A percentile compares a stretch with the other conserved stretches of the same genome.
These are phyloP conservation scores for Conticribra guillardii DNA, from an alignment of 108 stramenopile genomes.

Conservation along the genomic window DNA sequence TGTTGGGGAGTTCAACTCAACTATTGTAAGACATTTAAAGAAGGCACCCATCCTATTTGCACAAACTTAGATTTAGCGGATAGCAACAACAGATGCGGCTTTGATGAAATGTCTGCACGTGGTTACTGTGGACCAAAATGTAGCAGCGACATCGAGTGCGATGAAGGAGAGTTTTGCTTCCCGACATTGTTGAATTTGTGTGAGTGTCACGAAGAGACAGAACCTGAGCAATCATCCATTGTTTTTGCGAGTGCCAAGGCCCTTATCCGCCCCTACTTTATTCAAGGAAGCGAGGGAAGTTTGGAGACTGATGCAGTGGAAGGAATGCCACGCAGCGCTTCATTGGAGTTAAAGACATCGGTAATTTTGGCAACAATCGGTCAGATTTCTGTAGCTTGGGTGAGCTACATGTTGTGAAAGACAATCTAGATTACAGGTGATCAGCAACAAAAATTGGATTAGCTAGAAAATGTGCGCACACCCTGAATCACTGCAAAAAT, in stretches of 20 bases:
- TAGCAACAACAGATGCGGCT: conserved; percentile 27
- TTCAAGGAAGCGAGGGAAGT: conserved; percentile 1
- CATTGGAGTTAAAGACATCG: neutral
- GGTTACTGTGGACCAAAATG: conserved; percentile 42
- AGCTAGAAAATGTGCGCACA: no score
- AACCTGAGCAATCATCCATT: conserved; percentile 19
- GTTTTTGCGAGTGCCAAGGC: conserved; percentile 35
- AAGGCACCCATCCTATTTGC: conserved; percentile 44
- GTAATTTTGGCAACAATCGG: neutral
- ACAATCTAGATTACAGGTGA: no score
- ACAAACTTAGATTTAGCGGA: conserved; percentile 35
- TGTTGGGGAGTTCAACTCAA: conserved; percentile 53
- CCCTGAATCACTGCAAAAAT: no score
- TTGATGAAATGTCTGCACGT: conserved; percentile 43
- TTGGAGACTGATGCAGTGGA: neutral
- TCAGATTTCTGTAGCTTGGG: neutral
- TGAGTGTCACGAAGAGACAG: conserved; percentile 24
- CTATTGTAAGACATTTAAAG: conserved; percentile 49
- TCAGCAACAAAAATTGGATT: no score
- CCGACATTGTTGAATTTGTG: conserved; percentile 39
- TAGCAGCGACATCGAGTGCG: conserved; percentile 26
- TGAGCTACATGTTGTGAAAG: no score
- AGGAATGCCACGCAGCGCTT: neutral
- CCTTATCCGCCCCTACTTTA: conserved; percentile 25
- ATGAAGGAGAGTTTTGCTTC: conserved; percentile 26